Evolutionary conservation across 306 rosid genomes (phyloP).

Genomic region (Chamaecrista fasciculata): DNA sequence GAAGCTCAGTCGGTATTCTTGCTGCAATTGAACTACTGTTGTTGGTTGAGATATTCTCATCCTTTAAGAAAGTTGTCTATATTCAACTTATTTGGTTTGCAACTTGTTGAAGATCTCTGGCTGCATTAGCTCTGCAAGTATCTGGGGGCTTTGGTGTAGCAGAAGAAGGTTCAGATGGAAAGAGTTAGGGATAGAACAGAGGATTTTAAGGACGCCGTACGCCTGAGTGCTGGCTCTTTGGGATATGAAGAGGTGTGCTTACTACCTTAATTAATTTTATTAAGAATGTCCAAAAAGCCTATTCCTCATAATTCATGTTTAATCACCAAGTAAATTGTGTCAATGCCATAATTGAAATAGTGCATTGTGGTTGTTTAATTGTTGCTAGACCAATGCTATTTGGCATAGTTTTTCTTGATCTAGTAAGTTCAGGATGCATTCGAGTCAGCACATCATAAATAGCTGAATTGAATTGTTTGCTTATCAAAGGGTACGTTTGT

Average conservation of each 20-base stretch:
- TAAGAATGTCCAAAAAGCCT: neutral
- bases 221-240: conserved; percentile 65
- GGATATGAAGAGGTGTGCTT: conserved; percentile 72
- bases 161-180: conserved; percentile 26
- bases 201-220: conserved; percentile 88
- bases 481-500: neutral
- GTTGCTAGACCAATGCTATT: conserved; percentile 1
- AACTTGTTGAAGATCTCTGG: neutral
- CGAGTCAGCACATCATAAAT: neutral
- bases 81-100: neutral
- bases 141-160: neutral
- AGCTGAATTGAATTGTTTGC: neutral
- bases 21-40: neutral
- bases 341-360: neutral
- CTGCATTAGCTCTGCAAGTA: neutral
- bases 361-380: neutral
- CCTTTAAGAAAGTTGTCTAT: neutral
- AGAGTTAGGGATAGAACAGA: conserved; percentile 78
- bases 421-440: neutral
- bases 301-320: conserved; percentile 1
- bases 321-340: neutral
- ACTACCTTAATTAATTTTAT: conserved; percentile 8
- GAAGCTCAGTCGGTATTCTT: neutral
- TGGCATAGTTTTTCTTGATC: neutral
- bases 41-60: neutral